These are phyloP conservation scores for Capsicum pubescens DNA, from an alignment of 257 asterid species.

Conservation along the genomic window DNA sequence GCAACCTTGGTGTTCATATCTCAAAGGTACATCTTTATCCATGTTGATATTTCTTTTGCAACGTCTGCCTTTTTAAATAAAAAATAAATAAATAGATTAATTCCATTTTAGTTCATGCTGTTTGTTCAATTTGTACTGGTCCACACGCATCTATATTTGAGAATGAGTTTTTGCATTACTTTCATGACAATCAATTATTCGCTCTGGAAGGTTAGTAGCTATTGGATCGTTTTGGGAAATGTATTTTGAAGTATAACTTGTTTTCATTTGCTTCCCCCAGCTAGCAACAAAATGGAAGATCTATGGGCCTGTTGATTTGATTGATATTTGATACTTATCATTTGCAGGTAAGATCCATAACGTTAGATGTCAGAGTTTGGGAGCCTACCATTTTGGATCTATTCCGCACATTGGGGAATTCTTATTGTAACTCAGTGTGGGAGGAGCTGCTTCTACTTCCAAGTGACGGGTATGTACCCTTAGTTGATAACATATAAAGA, in stretches of 20 bases:
- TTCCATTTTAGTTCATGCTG: constrained; percentile 14
- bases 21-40: constrained; percentile 67
- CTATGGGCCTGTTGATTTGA: constrained; percentile 15
- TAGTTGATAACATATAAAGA: constrained; percentile 25
- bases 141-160: constrained; percentile 20
- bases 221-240: constrained; percentile 18
- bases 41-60: constrained; percentile 15
- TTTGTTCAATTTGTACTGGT: constrained; percentile 8
- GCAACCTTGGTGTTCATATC: constrained; percentile 98
- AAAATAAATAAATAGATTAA: not conserved
- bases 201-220: constrained; percentile 10
- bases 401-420: constrained; percentile 81
- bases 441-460: constrained; percentile 77
- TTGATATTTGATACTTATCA: constrained; percentile 31
- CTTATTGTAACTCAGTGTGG: constrained; percentile 89
- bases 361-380: constrained; percentile 95
- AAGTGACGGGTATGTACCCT: constrained; percentile 58
- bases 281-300: not conserved
- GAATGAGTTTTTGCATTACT: not conserved
- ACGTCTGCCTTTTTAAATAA: not conserved
- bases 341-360: constrained; percentile 88
- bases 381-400: constrained; percentile 83
- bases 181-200: not conserved
- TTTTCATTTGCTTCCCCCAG: constrained; percentile 1
- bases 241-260: not conserved